Evolutionary conservation across 164 flowering plant species (phyloP).

Genomic region (Berberis thunbergii): DNA sequence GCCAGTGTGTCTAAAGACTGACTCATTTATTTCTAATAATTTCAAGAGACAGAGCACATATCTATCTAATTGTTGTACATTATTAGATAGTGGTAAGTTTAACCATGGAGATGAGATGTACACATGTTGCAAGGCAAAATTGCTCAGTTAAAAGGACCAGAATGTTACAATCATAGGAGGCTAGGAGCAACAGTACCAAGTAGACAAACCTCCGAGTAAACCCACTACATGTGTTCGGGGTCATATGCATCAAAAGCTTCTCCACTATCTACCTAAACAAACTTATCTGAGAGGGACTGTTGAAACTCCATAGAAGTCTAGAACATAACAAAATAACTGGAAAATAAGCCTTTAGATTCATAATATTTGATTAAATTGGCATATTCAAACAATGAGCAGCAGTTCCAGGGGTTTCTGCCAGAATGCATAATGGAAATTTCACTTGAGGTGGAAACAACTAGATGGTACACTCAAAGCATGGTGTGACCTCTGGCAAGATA

Average conservation of each 20-base stretch:
- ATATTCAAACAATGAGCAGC: conserved; percentile 97
- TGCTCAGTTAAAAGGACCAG: conserved; percentile 2
- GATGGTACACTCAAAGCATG: conserved; percentile 97
- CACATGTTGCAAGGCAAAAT: neutral
- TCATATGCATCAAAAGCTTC: conserved; percentile 89
- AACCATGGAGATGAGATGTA: no score
- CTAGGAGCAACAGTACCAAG: neutral
- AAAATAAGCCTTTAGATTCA: conserved; percentile 19
- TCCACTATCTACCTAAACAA: conserved; percentile 67
- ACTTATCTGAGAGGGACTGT: neutral
- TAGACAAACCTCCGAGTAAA: conserved; percentile 52
- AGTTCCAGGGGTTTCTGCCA: conserved; percentile 95
- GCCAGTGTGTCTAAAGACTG: no score
- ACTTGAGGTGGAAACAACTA: conserved; percentile 99
- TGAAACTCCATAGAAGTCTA: neutral
- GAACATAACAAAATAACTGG: neutral
- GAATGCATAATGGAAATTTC: conserved; percentile 93
- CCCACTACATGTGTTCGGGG: conserved; percentile 96
- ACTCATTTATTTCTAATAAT: no score
- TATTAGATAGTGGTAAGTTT: no score
- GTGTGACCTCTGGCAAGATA: conserved; percentile 80
- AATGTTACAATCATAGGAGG: neutral
- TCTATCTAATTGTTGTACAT: no score
- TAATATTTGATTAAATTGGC: conserved; percentile 93
- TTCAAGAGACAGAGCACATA: no score